Percentiles rank a stretch among this genome's conserved stretches.
Evolutionary conservation across 768 basidiomycete species (phyloP).

Genomic region (Boletus insuetus): DNA sequence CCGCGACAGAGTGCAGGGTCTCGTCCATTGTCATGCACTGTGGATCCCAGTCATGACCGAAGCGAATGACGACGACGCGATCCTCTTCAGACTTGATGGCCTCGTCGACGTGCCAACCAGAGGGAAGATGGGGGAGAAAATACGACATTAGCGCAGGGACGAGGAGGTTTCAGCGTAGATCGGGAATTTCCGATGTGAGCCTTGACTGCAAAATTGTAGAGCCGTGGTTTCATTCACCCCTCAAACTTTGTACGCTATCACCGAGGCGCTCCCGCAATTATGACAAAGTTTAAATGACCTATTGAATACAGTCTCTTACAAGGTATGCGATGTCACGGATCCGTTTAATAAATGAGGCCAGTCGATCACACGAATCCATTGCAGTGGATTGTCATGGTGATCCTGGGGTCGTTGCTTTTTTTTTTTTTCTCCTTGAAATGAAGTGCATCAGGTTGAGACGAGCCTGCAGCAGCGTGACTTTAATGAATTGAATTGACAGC

Average conservation of each 20-base stretch:
- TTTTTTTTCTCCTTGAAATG: too few relatives aligned
- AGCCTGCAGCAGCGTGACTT: neutral
- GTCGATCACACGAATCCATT: too few relatives aligned
- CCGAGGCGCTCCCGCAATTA: neutral
- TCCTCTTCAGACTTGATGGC: conserved; percentile 99
- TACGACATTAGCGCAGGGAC: conserved; percentile 62
- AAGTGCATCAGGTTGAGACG: too few relatives aligned
- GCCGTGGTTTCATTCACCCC: too few relatives aligned
- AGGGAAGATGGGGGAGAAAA: conserved; percentile 83
- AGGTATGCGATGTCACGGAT: too few relatives aligned
- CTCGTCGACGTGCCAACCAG: conserved; percentile 99
- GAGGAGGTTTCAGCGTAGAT: neutral
- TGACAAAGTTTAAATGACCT: conserved; percentile 5
- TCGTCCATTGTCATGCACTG: conserved; percentile 99
- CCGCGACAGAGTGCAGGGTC: conserved; percentile 85
- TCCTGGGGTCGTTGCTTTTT: too few relatives aligned
- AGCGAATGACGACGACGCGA: conserved; percentile 89
- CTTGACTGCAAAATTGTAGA: too few relatives aligned
- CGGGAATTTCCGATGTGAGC: neutral
- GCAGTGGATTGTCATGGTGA: too few relatives aligned
- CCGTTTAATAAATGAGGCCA: too few relatives aligned
- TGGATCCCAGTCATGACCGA: conserved; percentile 90
- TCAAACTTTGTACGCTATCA: neutral
- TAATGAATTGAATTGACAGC: conserved; percentile 16
- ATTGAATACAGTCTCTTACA: too few relatives aligned